Evolutionary conservation across 495 filamentous ascomycete species (phyloP).

Genomic region (Hypoxylon lienhwacheense): DNA sequence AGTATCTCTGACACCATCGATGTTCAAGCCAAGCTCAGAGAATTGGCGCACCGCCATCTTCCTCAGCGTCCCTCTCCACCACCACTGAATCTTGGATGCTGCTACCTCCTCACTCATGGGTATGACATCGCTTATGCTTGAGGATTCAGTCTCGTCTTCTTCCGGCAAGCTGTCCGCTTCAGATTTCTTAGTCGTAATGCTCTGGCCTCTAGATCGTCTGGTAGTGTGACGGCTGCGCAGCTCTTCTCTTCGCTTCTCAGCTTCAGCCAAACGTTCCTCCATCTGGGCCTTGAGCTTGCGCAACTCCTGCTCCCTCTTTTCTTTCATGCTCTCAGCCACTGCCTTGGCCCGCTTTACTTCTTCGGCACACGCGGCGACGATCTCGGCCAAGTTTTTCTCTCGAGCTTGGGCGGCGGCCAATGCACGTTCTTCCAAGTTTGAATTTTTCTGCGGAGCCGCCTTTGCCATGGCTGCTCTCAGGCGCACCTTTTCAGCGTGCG

Average conservation of each 20-base stretch:
- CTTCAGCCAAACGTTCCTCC: conserved; percentile 86
- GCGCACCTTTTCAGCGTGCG: conserved; percentile 96
- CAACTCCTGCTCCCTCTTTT: conserved; percentile 84
- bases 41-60: conserved; percentile 68
- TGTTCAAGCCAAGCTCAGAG: conserved; percentile 66
- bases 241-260: conserved; percentile 71
- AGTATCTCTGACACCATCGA: conserved; percentile 71
- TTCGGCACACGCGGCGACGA: conserved; percentile 90
- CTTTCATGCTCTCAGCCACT: conserved; percentile 87
- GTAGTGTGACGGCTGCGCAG: conserved; percentile 58
- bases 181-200: conserved; percentile 57
- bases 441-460: conserved; percentile 63
- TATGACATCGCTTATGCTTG: conserved; percentile 46
- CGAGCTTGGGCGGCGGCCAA: conserved; percentile 88
- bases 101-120: conserved; percentile 69
- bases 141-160: conserved; percentile 50
- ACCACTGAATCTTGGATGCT: conserved; percentile 70
- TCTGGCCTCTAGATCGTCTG: conserved; percentile 65
- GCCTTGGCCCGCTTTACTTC: conserved; percentile 94
- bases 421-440: conserved; percentile 76
- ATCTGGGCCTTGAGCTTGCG: conserved; percentile 73
- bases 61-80: conserved; percentile 68
- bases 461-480: conserved; percentile 83
- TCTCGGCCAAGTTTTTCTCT: conserved; percentile 89
- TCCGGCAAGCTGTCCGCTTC: conserved; percentile 54